A percentile compares a stretch with the other conserved stretches of the same genome.
phyloP scores from a whole-genome alignment of 306 rosid genomes.

The Pyrus betulifolia region DNA sequence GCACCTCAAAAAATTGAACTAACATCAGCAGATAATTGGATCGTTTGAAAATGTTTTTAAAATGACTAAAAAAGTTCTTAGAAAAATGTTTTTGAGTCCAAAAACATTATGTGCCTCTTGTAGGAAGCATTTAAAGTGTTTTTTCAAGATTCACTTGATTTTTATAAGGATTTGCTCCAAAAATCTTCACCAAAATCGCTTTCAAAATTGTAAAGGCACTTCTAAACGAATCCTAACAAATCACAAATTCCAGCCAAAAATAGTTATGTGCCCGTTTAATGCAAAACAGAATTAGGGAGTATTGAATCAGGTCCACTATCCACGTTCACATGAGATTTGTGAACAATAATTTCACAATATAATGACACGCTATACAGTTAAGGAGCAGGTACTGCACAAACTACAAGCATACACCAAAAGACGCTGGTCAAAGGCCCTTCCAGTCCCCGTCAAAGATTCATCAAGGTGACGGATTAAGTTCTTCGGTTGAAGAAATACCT shows the following conservation, averaged over 20 bases:
- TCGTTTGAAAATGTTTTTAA: no score
- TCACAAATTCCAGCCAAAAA: background rate
- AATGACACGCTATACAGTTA: background rate
- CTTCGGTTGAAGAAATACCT: constrained; percentile 25
- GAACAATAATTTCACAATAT: background rate
- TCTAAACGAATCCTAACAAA: no score
- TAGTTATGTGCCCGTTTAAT: background rate
- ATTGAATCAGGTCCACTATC: background rate
- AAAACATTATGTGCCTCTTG: no score
- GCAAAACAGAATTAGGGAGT: background rate
- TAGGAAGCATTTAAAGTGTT: no score
- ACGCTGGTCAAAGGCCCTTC: background rate
- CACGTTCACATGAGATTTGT: background rate
- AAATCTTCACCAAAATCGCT: no score
- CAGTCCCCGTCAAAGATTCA: background rate
- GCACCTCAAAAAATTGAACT: no score
- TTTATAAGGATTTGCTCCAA: no score
- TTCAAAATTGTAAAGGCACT: no score
- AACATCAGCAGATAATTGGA: rapidly evolving
- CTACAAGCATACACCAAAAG: background rate
- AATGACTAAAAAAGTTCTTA: no score
- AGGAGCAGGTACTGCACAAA: background rate
- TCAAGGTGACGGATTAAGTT: constrained; percentile 14
- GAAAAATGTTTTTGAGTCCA: no score
- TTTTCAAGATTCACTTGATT: no score